A percentile compares a stretch with the other conserved stretches of the same genome.
phyloP scores from a whole-genome alignment of 2,329 filamentous ascomycete species.

The Trichoderma arundinaceum region DNA sequence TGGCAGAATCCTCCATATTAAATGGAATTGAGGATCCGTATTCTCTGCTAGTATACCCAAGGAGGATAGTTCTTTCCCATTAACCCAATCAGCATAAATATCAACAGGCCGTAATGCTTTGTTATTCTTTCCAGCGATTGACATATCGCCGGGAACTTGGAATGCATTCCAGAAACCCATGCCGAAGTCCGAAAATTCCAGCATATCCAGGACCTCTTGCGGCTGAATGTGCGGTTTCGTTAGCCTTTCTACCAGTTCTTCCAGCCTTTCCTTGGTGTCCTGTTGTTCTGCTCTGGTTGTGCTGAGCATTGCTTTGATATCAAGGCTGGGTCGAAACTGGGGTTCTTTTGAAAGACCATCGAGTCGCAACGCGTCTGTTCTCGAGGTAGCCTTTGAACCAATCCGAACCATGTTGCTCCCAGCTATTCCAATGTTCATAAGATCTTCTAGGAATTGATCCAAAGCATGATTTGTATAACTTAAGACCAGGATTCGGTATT shows the following conservation, averaged over 20 bases:
- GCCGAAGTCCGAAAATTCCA: constrained; percentile 60
- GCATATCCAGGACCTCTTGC: constrained; percentile 42
- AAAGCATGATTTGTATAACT: constrained; percentile 68
- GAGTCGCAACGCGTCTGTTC: constrained; percentile 57
- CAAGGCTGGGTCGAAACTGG: not conserved
- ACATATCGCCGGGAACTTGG: constrained; percentile 57
- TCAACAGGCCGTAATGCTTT: constrained; percentile 46
- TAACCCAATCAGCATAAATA: constrained; percentile 37
- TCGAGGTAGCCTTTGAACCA: constrained; percentile 61
- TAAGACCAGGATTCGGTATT: constrained; percentile 63
- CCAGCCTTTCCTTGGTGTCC: not conserved
- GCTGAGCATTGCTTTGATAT: constrained; percentile 4
- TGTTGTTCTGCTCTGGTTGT: not conserved
- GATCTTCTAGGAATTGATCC: constrained; percentile 66
- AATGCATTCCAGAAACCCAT: constrained; percentile 63
- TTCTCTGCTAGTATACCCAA: constrained; percentile 4
- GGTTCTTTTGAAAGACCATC: constrained; percentile 44
- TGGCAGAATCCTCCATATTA: constrained; percentile 60
- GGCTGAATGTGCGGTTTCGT: not conserved
- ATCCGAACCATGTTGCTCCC: constrained; percentile 61
- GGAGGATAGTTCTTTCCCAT: not conserved
- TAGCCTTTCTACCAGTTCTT: not conserved
- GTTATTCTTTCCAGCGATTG: constrained; percentile 51
- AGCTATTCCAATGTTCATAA: constrained; percentile 64
- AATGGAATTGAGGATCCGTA: constrained; percentile 38